Percentiles rank a stretch among this genome's conserved stretches.
phyloP scores from a whole-genome alignment of 768 basidiomycete genomes.

The Collybiopsis confluens region DNA sequence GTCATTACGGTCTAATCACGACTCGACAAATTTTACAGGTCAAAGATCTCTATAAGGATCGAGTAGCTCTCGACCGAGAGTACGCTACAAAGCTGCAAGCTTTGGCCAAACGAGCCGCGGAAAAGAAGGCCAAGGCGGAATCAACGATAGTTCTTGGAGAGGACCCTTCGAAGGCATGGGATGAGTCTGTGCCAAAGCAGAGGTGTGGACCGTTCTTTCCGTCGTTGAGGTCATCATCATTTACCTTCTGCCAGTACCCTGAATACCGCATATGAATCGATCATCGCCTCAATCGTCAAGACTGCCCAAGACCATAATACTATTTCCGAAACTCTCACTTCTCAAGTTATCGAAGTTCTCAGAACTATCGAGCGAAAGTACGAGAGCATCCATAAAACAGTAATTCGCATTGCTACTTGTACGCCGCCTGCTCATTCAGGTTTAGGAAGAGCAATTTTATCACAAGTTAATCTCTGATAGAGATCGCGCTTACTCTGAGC shows the following conservation, averaged over 20 bases:
- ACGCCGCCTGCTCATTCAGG: neutral
- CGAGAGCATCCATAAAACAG: slow-evolving; percentile 69
- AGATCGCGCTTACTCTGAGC: slow-evolving; percentile 63
- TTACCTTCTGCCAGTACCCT: slow-evolving; percentile 50
- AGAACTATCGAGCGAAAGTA: slow-evolving; percentile 55
- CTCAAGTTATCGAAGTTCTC: slow-evolving; percentile 62
- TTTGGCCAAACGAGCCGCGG: slow-evolving; percentile 61
- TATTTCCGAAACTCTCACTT: slow-evolving; percentile 56
- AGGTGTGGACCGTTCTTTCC: too few relatives aligned
- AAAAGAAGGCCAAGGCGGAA: slow-evolving; percentile 64
- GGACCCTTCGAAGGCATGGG: slow-evolving; percentile 61
- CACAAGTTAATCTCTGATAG: slow-evolving; percentile 68
- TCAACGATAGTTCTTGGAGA: slow-evolving; percentile 56
- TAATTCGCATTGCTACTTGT: slow-evolving; percentile 17
- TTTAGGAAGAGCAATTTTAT: slow-evolving; percentile 65
- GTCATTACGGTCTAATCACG: neutral
- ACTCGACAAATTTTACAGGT: slow-evolving; percentile 37
- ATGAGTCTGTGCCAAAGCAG: slow-evolving; percentile 45
- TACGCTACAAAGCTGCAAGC: slow-evolving; percentile 69
- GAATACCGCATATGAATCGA: slow-evolving; percentile 63
- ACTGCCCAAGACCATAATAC: slow-evolving; percentile 67
- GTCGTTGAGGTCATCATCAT: neutral
- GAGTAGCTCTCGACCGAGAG: slow-evolving; percentile 69
- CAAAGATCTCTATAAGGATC: slow-evolving; percentile 66
- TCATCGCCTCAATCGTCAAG: slow-evolving; percentile 56